A percentile compares a stretch with the other conserved stretches of the same genome.
phyloP scores from a whole-genome alignment of 805 yeast genomes.

The Myxozyma neglecta region DNA sequence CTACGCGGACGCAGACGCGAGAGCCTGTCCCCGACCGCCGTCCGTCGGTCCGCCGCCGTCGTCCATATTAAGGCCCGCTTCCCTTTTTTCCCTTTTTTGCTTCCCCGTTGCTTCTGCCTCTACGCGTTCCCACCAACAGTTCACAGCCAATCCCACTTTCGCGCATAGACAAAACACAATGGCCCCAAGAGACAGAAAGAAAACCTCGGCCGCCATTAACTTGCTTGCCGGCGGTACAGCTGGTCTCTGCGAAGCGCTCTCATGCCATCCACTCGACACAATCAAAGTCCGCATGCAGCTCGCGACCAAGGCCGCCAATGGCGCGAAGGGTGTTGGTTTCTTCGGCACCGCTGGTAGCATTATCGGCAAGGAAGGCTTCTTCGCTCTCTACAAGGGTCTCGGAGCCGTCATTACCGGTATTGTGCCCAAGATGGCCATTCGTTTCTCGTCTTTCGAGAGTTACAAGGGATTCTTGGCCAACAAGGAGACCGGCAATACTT shows the following conservation, averaged over 20 bases:
- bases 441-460: conserved; percentile 91
- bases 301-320: conserved; percentile 56
- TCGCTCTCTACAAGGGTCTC: conserved; percentile 89
- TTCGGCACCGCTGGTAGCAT: conserved; percentile 76
- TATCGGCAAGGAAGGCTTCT: conserved; percentile 73
- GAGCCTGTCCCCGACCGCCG: conserved; percentile 1
- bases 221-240: conserved; percentile 90
- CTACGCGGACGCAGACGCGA: neutral
- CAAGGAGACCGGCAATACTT: conserved; percentile 47
- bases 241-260: conserved; percentile 93
- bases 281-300: conserved; percentile 97
- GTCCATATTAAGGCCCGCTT: neutral
- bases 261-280: conserved; percentile 98
- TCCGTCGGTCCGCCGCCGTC: conserved; percentile 2
- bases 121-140: neutral
- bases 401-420: conserved; percentile 98
- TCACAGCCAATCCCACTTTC: too few relatives aligned
- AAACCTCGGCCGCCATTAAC: conserved; percentile 33
- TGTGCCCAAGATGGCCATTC: conserved; percentile 96
- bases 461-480: conserved; percentile 66
- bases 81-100: neutral
- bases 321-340: conserved; percentile 77
- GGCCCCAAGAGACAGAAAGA: conserved; percentile 27
- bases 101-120: neutral
- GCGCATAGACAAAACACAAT: neutral